Evolutionary conservation across 441 rosid species (phyloP).

Genomic region (Manihot esculenta): DNA sequence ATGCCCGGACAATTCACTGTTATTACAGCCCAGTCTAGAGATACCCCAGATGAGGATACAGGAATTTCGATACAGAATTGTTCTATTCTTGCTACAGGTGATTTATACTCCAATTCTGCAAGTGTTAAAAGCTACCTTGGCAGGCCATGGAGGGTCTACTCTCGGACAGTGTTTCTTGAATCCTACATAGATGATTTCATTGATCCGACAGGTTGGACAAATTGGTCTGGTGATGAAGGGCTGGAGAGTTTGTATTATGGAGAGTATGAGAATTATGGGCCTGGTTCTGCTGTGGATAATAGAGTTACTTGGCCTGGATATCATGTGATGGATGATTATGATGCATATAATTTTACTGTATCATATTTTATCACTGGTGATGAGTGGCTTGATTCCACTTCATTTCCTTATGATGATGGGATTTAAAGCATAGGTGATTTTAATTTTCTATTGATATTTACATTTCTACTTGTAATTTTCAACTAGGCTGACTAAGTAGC

Average conservation of each 20-base stretch:
- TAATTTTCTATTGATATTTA: not conserved
- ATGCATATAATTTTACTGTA: slow-evolving; percentile 62
- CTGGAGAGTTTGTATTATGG: slow-evolving; percentile 66
- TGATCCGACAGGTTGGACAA: slow-evolving; percentile 59
- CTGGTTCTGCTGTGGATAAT: slow-evolving; percentile 53
- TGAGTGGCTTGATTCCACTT: slow-evolving; percentile 72
- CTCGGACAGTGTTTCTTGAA: slow-evolving; percentile 61
- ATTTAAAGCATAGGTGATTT: slow-evolving; percentile 19
- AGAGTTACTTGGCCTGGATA: slow-evolving; percentile 70
- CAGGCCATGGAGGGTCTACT: slow-evolving; percentile 66
- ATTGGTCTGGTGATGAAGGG: slow-evolving; percentile 49
- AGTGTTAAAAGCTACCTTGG: slow-evolving; percentile 62
- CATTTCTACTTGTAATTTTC: not conserved
- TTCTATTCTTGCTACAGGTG: slow-evolving; percentile 53
- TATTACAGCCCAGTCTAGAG: slow-evolving; percentile 76
- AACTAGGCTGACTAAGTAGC: slow-evolving; percentile 6
- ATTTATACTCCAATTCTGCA: slow-evolving; percentile 35
- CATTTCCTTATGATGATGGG: slow-evolving; percentile 55
- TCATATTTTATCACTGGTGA: slow-evolving; percentile 65
- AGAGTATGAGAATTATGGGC: slow-evolving; percentile 70
- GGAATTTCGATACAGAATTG: slow-evolving; percentile 91
- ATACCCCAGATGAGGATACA: slow-evolving; percentile 56
- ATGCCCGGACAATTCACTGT: slow-evolving; percentile 68
- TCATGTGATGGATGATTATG: slow-evolving; percentile 62
- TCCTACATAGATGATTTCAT: slow-evolving; percentile 75